Base-by-base conservation (phyloP, 352 stramenopile genomes). In the Phytophthora uliginosa region DNA sequence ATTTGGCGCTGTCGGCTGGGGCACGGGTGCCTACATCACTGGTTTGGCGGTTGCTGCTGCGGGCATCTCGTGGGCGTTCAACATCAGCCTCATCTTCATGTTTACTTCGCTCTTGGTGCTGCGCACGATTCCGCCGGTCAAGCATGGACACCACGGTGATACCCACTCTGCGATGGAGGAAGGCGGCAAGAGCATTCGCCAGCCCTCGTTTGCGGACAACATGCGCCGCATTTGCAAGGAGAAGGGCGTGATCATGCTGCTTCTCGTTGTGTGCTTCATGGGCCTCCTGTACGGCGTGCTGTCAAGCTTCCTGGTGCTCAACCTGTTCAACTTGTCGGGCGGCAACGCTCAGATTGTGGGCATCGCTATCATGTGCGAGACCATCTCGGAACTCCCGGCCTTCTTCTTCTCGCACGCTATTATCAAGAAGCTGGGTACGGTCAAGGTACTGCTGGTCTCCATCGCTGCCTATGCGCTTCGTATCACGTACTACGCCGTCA, bases 351-450 rank as follows among this genome's bases (percentile, higher is more conserved):
- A 88, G 61, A 90, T 93, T 66, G 87, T 93, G 48, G 86, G 86
- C 18, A 82, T 90, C 33, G 86, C 82, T 5, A 92, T 74, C 38
- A 66, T 74, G 68, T 74, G 68, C 36, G 68, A 74, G 15, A 74
- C 68, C n/a, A 53, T 74, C n/a, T 92, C 84, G 9, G 86, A 93
- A 67, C 72, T 93, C 5, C 86, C 86, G 31, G 86, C 86, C 4
- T 93, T 93, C 63, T 93, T 91, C 72, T 92, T 83, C 70, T 90
- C 86, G 26, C 79, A 92, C 34, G 45, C 63, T 13, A 90, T 93
- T 68, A 89, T 92, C 71, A 66, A 85, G 61, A 78, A 79, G 10
- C 66, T 88, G 28, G 86, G 84, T n/a, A 89, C 78, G 22, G 81
- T 92, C 33, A 89, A 84, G 15, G 80, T 90, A 40, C 55, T 90